phyloP scores from a whole-genome alignment of 176 grass and related monocot species.

The Canna indica region DNA sequence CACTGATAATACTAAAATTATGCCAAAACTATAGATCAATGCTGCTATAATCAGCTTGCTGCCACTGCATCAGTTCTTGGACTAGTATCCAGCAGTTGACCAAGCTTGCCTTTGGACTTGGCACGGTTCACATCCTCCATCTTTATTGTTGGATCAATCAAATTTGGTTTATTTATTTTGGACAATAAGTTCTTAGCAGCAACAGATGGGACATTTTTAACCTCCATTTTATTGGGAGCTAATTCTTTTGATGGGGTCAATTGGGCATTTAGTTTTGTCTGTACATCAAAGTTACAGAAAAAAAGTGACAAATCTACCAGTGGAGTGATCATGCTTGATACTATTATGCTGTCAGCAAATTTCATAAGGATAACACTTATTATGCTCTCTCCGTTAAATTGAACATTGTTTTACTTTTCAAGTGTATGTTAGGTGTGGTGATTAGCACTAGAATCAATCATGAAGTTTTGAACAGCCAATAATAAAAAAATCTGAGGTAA shows the following conservation, averaged over 20 bases:
- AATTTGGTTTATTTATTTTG: constrained; percentile 12
- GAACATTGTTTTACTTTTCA: too few species aligned
- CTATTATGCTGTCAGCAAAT: too few species aligned
- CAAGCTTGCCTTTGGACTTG: constrained; percentile 6
- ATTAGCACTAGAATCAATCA: background rate
- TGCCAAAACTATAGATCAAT: constrained; percentile 5
- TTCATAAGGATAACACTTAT: too few species aligned
- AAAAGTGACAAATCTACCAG: too few species aligned
- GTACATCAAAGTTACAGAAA: background rate
- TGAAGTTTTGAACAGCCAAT: background rate
- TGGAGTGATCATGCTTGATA: too few species aligned
- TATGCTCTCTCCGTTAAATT: too few species aligned
- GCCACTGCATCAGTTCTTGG: constrained; percentile 16
- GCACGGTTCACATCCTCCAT: background rate
- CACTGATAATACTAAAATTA: constrained; percentile 3
- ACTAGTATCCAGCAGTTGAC: constrained; percentile 13
- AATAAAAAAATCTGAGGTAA: background rate
- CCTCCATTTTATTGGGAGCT: background rate
- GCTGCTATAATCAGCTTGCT: constrained; percentile 10
- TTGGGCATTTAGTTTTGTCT: constrained; percentile 5
- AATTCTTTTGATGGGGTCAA: background rate
- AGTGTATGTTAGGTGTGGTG: too few species aligned
- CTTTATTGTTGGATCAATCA: background rate
- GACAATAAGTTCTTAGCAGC: constrained; percentile 19
- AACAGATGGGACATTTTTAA: background rate